These are phyloP conservation scores for Lyophyllum decastes DNA, from an alignment of 768 basidiomycete genomes.

Conservation along the genomic window DNA sequence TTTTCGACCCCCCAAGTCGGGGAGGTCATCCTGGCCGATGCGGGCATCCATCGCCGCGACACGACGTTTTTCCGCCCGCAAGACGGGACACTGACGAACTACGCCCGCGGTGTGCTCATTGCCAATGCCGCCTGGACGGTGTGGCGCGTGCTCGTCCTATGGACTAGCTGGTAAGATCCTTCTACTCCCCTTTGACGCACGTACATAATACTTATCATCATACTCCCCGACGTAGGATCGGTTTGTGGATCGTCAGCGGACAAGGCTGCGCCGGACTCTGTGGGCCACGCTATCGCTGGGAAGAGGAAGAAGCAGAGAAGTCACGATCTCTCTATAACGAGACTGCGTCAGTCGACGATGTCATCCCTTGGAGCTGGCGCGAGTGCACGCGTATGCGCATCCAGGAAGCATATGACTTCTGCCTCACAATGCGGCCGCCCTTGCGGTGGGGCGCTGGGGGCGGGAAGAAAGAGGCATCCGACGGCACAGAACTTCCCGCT, in stretches of 20 bases:
- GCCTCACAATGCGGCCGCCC: slow-evolving; percentile 41
- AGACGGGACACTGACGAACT: slow-evolving; percentile 70
- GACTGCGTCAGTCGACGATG: slow-evolving; percentile 45
- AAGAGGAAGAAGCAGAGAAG: slow-evolving; percentile 76
- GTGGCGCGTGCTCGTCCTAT: slow-evolving; percentile 70
- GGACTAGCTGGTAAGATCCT: slow-evolving; percentile 64
- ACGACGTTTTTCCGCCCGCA: slow-evolving; percentile 67
- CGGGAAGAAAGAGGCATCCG: slow-evolving; percentile 26
- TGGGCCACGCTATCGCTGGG: slow-evolving; percentile 83
- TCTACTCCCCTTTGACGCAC: neutral
- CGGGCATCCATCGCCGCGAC: slow-evolving; percentile 58
- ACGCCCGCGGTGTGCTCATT: slow-evolving; percentile 77
- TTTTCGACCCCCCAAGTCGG: slow-evolving; percentile 55
- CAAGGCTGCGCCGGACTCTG: slow-evolving; percentile 81
- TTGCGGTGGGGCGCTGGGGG: slow-evolving; percentile 40
- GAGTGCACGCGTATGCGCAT: slow-evolving; percentile 70
- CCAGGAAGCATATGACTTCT: slow-evolving; percentile 82
- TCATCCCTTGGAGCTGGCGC: slow-evolving; percentile 80
- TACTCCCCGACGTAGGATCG: slow-evolving; percentile 48
- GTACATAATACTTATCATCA: slow-evolving; percentile 2
- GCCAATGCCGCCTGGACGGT: slow-evolving; percentile 83
- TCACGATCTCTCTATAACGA: slow-evolving; percentile 52
- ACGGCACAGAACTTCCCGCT: slow-evolving; percentile 29
- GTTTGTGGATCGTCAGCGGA: slow-evolving; percentile 78
- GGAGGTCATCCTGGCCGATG: slow-evolving; percentile 45